Base-by-base conservation (phyloP, 2,329 filamentous ascomycete species). In the Hypocrella siamensis region DNA sequence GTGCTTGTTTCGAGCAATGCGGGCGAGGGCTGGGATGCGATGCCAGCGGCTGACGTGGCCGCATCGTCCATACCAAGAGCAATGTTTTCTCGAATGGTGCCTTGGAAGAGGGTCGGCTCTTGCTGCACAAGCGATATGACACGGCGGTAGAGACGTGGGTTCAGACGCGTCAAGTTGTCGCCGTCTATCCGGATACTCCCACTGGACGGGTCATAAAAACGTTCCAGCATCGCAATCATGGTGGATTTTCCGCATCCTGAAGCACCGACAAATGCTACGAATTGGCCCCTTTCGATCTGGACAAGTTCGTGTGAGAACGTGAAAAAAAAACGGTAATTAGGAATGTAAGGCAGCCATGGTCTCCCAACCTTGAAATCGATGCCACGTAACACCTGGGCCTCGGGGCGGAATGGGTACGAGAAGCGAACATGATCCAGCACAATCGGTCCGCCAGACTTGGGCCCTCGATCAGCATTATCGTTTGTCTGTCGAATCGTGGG, bases 51-150 rank as follows among this genome's bases (percentile, higher is more conserved):
- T 46, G 52, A 17, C 49, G 40, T 28, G 15, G 24, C 17, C 18
- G 29, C 32, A 9, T 37, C 33, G 26, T 42, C 40, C 15, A 41
- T 35, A 11, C 40, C 40, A 12, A 40, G 35, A 2, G 38, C 36
- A 12, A 96, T 94, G 42, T 90, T 90, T 46, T 88, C 80, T 4
- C 79, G 78, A 42, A 90, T 79, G 0, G 78, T 78, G 17, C 81
- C 82, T 3, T 77, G 83, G 53, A 86, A 85, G 3, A 98, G 67
- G 2, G 63, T 63, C 0, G 67, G 66, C 34, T 74, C 67, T 44
- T 75, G 70, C 36, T 69, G 63, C 3, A 75, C 70, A 4, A 74
- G 56, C 3, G 67, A 59, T 10, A 75, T 58, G 21, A 62, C 51
- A 3, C 56, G 53, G 27, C 69, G 59, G 51, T 68, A 70, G 40